These are phyloP conservation scores for Phytophthora agathidicida DNA, from an alignment of 352 stramenopile genomes.

Conservation along the genomic window DNA sequence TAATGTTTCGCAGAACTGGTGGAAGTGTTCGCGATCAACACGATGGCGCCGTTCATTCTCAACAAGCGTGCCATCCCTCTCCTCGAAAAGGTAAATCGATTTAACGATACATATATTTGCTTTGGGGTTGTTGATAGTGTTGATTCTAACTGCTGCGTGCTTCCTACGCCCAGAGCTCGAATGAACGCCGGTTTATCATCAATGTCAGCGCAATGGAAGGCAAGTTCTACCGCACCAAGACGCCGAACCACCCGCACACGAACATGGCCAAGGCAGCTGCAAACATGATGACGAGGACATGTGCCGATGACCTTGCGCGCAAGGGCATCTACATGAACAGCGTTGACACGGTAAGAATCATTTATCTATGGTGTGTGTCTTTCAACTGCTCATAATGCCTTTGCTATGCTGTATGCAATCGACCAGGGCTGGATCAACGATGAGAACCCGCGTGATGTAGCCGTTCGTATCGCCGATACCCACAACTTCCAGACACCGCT, in stretches of 20 bases:
- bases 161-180: conserved; percentile 41
- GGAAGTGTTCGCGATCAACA: conserved; percentile 92
- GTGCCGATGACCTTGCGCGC: conserved; percentile 87
- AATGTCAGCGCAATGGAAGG: conserved; percentile 97
- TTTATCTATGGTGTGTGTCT: background rate
- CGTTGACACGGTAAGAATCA: conserved; percentile 86
- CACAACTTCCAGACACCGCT: conserved; percentile 97
- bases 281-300: conserved; percentile 96
- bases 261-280: conserved; percentile 97
- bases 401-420: background rate
- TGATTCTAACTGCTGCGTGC: conserved; percentile 11
- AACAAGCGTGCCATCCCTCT: conserved; percentile 84
- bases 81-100: conserved; percentile 65
- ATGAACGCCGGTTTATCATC: conserved; percentile 83
- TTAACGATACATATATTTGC: too few species aligned
- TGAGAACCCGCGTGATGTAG: conserved; percentile 94
- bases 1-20: conserved; percentile 59
- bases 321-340: conserved; percentile 95
- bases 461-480: conserved; percentile 85
- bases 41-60: conserved; percentile 94
- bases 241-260: conserved; percentile 94
- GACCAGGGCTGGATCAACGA: conserved; percentile 97
- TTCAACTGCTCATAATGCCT: background rate
- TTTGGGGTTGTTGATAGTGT: background rate
- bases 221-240: conserved; percentile 96